Percentiles rank a stretch among this genome's conserved stretches.
Conservation (phyloP, 805 yeast genomes). For the Monosporozyma servazzii region DNA sequence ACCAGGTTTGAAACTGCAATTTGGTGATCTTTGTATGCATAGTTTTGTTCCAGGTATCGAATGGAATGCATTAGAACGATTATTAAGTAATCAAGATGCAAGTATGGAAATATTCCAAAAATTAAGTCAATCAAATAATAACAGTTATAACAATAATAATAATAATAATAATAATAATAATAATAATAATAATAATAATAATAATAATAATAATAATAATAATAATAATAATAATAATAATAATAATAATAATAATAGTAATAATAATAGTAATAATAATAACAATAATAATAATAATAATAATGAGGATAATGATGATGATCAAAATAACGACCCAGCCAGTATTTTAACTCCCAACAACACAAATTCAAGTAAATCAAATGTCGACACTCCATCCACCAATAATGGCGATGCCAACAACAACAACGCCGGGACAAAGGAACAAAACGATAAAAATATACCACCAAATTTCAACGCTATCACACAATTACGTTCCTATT, state of each 20-base stretch:
- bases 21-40: conserved; percentile 52
- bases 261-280: too few relatives aligned
- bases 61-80: conserved; percentile 38
- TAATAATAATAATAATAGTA: too few relatives aligned
- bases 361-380: neutral
- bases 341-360: neutral
- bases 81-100: conserved; percentile 38
- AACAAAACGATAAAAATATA: neutral
- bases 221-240: too few relatives aligned
- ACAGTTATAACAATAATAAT: conserved; percentile 27
- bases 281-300: too few relatives aligned
- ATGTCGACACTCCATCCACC: neutral
- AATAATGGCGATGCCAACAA: neutral
- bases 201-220: too few relatives aligned
- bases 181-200: neutral
- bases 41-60: conserved; percentile 39
- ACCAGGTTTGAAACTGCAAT: conserved; percentile 56
- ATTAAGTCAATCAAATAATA: neutral
- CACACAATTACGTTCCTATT: conserved; percentile 30
- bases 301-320: too few relatives aligned
- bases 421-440: neutral
- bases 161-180: conserved; percentile 36
- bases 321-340: neutral
- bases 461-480: conserved; percentile 18
- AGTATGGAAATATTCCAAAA: conserved; percentile 1